Percentiles rank a stretch among this genome's conserved stretches.
phyloP scores from a whole-genome alignment of 176 grass and related monocot genomes.

The Coix lacrymajobi region DNA sequence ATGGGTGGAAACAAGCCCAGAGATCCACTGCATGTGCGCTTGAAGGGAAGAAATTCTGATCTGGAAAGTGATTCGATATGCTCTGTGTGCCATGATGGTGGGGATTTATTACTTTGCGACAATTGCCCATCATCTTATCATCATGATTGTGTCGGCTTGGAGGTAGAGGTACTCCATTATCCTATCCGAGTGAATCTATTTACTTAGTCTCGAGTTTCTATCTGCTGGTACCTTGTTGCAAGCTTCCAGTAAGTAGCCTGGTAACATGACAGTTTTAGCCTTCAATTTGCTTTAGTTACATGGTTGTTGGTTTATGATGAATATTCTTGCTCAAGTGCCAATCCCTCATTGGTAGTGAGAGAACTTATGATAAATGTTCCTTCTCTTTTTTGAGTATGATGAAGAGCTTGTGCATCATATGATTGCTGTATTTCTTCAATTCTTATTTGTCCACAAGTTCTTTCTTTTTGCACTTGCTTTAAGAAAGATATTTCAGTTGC shows the following conservation, averaged over 20 bases:
- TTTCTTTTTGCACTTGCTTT: conserved; percentile 29
- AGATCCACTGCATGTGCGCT: conserved; percentile 19
- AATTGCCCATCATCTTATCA: conserved; percentile 73
- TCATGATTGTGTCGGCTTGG: conserved; percentile 56
- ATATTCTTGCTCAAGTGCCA: not conserved
- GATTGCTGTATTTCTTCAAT: not conserved
- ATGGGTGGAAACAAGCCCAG: conserved; percentile 43
- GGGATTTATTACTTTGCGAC: conserved; percentile 60
- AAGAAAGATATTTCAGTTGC: conserved; percentile 6
- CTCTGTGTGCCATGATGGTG: conserved; percentile 61
- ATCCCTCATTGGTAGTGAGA: not conserved
- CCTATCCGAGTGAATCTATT: not conserved
- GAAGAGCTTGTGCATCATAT: conserved; percentile 3
- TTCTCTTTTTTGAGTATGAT: not conserved
- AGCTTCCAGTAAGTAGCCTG: not conserved
- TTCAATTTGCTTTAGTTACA: conserved; percentile 8
- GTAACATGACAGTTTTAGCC: conserved; percentile 6
- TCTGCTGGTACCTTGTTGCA: not conserved
- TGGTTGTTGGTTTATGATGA: not conserved
- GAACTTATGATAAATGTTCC: conserved; percentile 16
- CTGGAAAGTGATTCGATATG: conserved; percentile 65
- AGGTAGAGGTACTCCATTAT: conserved; percentile 56
- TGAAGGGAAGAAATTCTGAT: conserved; percentile 44
- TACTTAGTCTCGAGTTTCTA: conserved; percentile 1
- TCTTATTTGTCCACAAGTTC: conserved; percentile 18